Evolutionary conservation across 2,329 filamentous ascomycete genomes (phyloP).

Genomic region (Lanzia echinophila): DNA sequence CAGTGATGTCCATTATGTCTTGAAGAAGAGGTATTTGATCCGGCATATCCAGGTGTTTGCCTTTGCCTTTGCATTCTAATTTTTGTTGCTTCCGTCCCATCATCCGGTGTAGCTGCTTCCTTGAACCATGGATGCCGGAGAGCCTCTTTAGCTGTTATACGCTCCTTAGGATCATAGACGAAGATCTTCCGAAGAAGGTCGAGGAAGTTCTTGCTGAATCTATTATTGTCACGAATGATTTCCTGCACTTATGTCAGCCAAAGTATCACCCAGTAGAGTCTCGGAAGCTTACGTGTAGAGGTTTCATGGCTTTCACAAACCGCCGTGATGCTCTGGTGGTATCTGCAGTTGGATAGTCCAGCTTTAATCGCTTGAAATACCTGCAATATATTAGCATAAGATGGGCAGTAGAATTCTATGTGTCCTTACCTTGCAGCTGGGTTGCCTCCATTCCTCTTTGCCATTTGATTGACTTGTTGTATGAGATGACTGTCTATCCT

Average conservation of each 20-base stretch:
- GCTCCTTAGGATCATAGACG: slow-evolving; percentile 57
- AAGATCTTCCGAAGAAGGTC: slow-evolving; percentile 62
- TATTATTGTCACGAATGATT: slow-evolving; percentile 54
- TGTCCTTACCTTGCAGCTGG: slow-evolving; percentile 56
- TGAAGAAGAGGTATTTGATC: slow-evolving; percentile 12
- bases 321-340: slow-evolving; percentile 58
- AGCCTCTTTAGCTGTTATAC: slow-evolving; percentile 61
- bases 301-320: slow-evolving; percentile 69
- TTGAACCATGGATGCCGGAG: slow-evolving; percentile 63
- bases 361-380: slow-evolving; percentile 59
- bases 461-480: slow-evolving; percentile 49
- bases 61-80: slow-evolving; percentile 39
- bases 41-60: slow-evolving; percentile 9
- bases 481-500: slow-evolving; percentile 55
- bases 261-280: neutral
- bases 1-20: slow-evolving; percentile 25
- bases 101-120: slow-evolving; percentile 55
- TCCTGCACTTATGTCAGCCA: slow-evolving; percentile 40
- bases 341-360: slow-evolving; percentile 59
- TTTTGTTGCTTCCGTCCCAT: slow-evolving; percentile 61
- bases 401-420: neutral
- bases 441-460: slow-evolving; percentile 50
- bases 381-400: slow-evolving; percentile 37
- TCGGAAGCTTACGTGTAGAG: slow-evolving; percentile 46
- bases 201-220: slow-evolving; percentile 56